Evolutionary conservation across 352 stramenopile genomes (phyloP).

Genomic region (Salisapilia sapeloensis): DNA sequence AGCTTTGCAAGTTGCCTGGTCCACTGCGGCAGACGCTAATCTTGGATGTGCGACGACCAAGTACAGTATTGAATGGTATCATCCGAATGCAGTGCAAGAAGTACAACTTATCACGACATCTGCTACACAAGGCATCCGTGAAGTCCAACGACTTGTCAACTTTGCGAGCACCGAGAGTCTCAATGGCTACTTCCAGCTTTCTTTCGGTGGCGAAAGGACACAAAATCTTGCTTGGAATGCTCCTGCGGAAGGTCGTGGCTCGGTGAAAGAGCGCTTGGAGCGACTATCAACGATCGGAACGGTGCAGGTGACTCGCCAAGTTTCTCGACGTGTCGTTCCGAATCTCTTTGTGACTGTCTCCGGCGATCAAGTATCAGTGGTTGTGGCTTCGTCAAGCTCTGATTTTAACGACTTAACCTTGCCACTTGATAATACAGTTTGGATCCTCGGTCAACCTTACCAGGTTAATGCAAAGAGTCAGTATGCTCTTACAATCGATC

Average conservation of each 20-base stretch:
- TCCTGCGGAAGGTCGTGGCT: conserved; percentile 23
- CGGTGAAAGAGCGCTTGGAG: conserved; percentile 53
- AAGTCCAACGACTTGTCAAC: conserved; percentile 36
- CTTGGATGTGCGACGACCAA: conserved; percentile 28
- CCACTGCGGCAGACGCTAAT: conserved; percentile 1
- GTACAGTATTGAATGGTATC: conserved; percentile 71
- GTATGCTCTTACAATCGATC: conserved; percentile 9
- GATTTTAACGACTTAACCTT: too few relatives aligned
- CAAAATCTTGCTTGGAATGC: conserved; percentile 61
- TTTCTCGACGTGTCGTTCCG: conserved; percentile 21
- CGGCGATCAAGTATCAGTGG: conserved; percentile 12
- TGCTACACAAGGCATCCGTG: conserved; percentile 33
- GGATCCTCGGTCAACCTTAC: conserved; percentile 26
- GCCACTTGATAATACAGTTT: conserved; percentile 15
- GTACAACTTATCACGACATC: conserved; percentile 69
- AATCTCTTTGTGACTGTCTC: conserved; percentile 10
- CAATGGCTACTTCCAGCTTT: conserved; percentile 46
- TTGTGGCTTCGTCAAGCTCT: too few relatives aligned
- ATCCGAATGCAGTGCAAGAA: conserved; percentile 23
- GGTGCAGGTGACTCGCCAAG: conserved; percentile 24
- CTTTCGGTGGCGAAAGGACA: conserved; percentile 34
- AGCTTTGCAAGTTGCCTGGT: neutral
- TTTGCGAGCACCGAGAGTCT: conserved; percentile 42
- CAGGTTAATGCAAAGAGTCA: conserved; percentile 8
- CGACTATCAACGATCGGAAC: conserved; percentile 42